These are phyloP conservation scores for Fusarium oxysporum DNA, from an alignment of 2,329 filamentous ascomycete genomes.

Conservation along the genomic window DNA sequence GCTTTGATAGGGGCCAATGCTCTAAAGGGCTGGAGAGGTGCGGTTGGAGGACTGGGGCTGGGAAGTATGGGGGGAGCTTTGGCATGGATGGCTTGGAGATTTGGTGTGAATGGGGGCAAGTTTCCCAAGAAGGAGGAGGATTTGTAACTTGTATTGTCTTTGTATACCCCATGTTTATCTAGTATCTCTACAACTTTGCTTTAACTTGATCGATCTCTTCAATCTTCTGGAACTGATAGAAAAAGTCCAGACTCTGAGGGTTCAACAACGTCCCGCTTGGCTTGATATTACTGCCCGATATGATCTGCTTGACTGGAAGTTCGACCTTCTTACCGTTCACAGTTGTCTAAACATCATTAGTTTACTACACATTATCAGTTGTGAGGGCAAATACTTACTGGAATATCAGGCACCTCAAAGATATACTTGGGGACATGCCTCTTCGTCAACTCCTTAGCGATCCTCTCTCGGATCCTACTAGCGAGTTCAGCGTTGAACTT, in stretches of 20 bases:
- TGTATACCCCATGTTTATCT: background rate
- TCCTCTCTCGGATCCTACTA: slow-evolving; percentile 69
- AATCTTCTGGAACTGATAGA: slow-evolving; percentile 74
- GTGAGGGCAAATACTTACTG: slow-evolving; percentile 63
- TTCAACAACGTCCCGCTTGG: slow-evolving; percentile 82
- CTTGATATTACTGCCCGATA: slow-evolving; percentile 79
- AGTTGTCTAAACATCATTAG: slow-evolving; percentile 68
- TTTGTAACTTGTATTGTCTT: slow-evolving; percentile 3
- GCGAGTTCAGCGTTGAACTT: slow-evolving; percentile 67
- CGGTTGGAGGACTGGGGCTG: slow-evolving; percentile 58
- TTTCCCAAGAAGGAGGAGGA: slow-evolving; percentile 47
- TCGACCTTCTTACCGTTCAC: slow-evolving; percentile 90
- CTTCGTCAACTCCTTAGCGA: slow-evolving; percentile 74
- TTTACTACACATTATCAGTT: background rate
- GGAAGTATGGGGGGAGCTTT: slow-evolving; percentile 63
- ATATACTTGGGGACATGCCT: slow-evolving; percentile 83
- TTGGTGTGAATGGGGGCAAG: slow-evolving; percentile 59
- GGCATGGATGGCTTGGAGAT: slow-evolving; percentile 62
- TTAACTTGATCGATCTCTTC: slow-evolving; percentile 46
- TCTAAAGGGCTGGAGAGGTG: slow-evolving; percentile 52
- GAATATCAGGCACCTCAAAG: slow-evolving; percentile 84
- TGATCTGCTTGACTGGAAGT: slow-evolving; percentile 85
- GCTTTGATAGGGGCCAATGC: slow-evolving; percentile 50
- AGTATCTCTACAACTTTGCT: slow-evolving; percentile 49
- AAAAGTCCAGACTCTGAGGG: slow-evolving; percentile 79